A percentile compares a stretch with the other conserved stretches of the same genome.
Conservation (phyloP, 1,284 basidiomycete genomes). For the Austroboletus rostrupii region DNA sequence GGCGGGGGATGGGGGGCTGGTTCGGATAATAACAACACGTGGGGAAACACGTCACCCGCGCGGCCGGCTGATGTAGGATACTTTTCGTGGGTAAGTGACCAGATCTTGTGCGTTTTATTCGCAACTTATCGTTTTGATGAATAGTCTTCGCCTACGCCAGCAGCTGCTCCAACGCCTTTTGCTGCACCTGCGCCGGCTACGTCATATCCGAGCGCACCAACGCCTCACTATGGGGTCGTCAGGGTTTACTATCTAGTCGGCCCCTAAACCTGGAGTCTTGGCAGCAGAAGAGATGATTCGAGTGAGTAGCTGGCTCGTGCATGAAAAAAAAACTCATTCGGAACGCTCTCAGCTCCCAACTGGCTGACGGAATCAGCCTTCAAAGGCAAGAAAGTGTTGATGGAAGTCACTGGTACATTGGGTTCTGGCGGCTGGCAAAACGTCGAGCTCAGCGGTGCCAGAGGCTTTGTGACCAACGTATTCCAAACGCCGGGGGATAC, state of each 20-base stretch:
- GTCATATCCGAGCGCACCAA: constrained; percentile 33
- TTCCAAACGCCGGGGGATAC: constrained; percentile 33
- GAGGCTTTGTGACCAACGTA: constrained; percentile 41
- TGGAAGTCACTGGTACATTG: constrained; percentile 49
- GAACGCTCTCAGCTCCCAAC: constrained; percentile 13
- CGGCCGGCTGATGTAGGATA: constrained; percentile 32
- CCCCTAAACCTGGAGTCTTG: constrained; percentile 34
- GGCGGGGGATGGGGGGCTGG: constrained; percentile 28
- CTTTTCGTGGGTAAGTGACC: constrained; percentile 30
- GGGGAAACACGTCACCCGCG: constrained; percentile 35
- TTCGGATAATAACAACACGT: constrained; percentile 13
- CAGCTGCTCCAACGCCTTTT: constrained; percentile 51
- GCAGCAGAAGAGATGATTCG: constrained; percentile 27
- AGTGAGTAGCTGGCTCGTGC: constrained; percentile 13
- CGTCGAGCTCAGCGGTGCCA: constrained; percentile 50
- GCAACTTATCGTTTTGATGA: no score
- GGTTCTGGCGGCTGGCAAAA: constrained; percentile 41
- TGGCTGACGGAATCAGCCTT: constrained; percentile 30
- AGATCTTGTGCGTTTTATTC: no score
- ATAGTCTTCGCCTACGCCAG: constrained; percentile 54
- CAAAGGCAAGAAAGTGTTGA: constrained; percentile 41
- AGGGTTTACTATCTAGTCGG: constrained; percentile 21
- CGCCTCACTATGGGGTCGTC: constrained; percentile 32
- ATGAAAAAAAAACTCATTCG: neutral
- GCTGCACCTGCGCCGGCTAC: constrained; percentile 33